A percentile compares a stretch with the other conserved stretches of the same genome.
Evolutionary conservation across 202 grass and related monocot genomes (phyloP).

Genomic region (Cymbopogon flexuosus): DNA sequence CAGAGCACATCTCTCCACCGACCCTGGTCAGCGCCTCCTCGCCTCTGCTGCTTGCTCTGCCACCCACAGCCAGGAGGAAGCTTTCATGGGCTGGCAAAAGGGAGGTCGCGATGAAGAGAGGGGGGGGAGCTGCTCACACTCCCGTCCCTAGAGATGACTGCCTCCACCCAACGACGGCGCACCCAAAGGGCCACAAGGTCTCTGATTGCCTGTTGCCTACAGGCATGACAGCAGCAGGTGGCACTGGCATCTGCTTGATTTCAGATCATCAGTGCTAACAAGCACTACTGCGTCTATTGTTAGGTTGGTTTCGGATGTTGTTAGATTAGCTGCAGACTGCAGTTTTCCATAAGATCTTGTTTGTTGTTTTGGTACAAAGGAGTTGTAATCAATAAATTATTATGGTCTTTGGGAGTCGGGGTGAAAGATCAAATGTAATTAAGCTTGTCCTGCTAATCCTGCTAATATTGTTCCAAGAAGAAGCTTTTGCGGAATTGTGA

Average conservation of each 20-base stretch:
- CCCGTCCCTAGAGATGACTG: too few species aligned
- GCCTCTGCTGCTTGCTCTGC: neutral
- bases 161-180: too few species aligned
- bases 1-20: neutral
- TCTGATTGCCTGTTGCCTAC: neutral
- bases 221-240: neutral
- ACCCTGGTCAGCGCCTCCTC: constrained; percentile 16
- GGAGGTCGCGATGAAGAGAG: too few species aligned
- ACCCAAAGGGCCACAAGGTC: too few species aligned
- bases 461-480: neutral
- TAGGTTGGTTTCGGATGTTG: neutral
- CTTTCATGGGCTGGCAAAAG: neutral
- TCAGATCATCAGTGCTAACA: neutral
- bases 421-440: neutral
- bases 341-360: neutral
- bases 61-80: constrained; percentile 23
- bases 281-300: neutral
- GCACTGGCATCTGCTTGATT: neutral
- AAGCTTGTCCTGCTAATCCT: neutral
- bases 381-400: neutral
- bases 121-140: too few species aligned
- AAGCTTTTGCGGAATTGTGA: neutral
- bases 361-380: neutral
- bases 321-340: neutral
- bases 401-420: neutral